Percentiles rank a stretch among this genome's conserved stretches.
Conservation (phyloP, 192 early-diverging fungal species). For the Powellomyces hirtus region DNA sequence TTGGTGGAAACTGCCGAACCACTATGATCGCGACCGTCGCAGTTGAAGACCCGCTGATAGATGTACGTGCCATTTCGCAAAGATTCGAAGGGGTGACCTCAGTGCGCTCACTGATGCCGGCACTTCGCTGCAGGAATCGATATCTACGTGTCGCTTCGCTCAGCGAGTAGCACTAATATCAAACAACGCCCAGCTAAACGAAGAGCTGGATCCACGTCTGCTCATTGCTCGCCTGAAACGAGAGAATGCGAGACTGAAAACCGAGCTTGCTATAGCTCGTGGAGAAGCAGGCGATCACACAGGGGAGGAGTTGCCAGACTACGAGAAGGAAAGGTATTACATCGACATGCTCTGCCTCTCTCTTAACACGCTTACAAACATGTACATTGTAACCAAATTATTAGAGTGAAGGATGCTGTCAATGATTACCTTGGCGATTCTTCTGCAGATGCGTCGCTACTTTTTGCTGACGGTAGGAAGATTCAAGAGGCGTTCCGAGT, state of each 20-base stretch:
- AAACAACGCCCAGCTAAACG: constrained; percentile 53
- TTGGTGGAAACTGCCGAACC: constrained; percentile 65
- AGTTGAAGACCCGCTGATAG: constrained; percentile 57
- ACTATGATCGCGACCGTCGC: constrained; percentile 62
- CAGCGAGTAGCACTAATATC: constrained; percentile 60
- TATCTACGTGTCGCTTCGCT: constrained; percentile 66
- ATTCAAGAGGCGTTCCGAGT: constrained; percentile 47
- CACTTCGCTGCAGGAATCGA: constrained; percentile 51
- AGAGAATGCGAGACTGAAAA: constrained; percentile 50
- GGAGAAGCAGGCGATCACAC: constrained; percentile 37
- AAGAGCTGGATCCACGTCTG: constrained; percentile 58
- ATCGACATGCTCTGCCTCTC: too few species aligned
- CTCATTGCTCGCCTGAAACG: constrained; percentile 50
- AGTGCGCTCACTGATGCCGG: background rate
- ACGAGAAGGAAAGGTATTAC: constrained; percentile 52
- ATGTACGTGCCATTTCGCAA: constrained; percentile 31
- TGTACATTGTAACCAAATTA: too few species aligned
- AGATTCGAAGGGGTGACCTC: background rate
- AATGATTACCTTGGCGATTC: constrained; percentile 43
- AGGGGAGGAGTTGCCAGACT: constrained; percentile 50
- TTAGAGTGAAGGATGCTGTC: constrained; percentile 50
- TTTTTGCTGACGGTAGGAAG: constrained; percentile 49
- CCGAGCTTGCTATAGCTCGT: constrained; percentile 54
- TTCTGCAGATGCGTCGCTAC: constrained; percentile 33
- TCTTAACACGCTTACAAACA: too few species aligned